phyloP scores from a whole-genome alignment of 1,284 basidiomycete genomes.

The Vanrija humicola region DNA sequence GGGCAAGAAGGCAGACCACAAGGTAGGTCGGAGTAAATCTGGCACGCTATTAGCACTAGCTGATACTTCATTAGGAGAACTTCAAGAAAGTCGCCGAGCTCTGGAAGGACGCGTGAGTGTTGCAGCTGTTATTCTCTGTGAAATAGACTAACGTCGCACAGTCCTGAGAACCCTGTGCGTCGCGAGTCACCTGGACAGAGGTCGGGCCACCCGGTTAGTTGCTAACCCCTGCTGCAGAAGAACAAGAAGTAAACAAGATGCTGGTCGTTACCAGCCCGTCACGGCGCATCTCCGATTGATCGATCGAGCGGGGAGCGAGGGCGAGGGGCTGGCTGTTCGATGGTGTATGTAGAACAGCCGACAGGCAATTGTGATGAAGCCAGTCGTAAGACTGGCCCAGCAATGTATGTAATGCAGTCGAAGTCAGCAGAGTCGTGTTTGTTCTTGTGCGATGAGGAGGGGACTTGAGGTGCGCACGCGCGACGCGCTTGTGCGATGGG shows the following conservation, averaged over 20 bases:
- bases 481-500: no score
- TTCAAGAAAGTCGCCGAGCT: conserved; percentile 43
- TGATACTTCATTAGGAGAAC: conserved; percentile 27
- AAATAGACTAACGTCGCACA: conserved; percentile 9
- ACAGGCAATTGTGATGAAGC: no score
- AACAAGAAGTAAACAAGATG: conserved; percentile 28
- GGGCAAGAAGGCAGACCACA: conserved; percentile 43
- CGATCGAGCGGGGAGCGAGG: conserved; percentile 4
- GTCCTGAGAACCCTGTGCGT: conserved; percentile 47
- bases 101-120: conserved; percentile 44
- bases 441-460: background rate
- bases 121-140: background rate
- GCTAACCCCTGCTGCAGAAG: conserved; percentile 21
- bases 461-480: no score
- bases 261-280: no score
- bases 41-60: no score
- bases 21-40: conserved; percentile 23
- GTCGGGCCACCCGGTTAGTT: background rate
- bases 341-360: no score
- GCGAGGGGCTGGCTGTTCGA: no score
- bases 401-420: conserved; percentile 2
- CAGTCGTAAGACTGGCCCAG: background rate
- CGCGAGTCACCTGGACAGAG: background rate
- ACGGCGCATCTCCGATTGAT: background rate
- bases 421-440: no score